Base-by-base conservation (phyloP, 1,284 basidiomycete genomes). In the Ganoderma lucidum region DNA sequence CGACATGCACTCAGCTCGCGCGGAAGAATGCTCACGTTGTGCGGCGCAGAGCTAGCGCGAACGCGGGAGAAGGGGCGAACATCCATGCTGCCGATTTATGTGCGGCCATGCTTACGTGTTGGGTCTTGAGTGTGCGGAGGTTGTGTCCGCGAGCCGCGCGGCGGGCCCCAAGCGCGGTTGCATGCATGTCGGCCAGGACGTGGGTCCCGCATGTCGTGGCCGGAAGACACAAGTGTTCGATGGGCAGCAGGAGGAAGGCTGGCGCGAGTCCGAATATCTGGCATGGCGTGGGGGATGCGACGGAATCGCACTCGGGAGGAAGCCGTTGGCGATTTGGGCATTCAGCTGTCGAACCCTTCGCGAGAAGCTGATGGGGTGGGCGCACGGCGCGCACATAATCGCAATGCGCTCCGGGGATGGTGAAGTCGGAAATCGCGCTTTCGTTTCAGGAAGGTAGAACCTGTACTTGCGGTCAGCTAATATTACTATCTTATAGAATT, bases 241-340 rank as follows among this genome's bases (percentile, higher is more conserved):
- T 56, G 53, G 32, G 15, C 30, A 32, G 53, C 30, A 35, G 53
- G 32, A 55, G 15, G 30, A 35, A 56, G 48, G 14, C 12, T 28
- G 51, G 28, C 30, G 53, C 30, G 53, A 56, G 30, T 2, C 23
- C 53, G 5, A 9, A 32, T 17, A 32, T 32, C 53, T 56, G 53
- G 53, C 53, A 56, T 35, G 30, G 53, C 53, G 53, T 35, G 30
- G 53, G 15, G 30, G 53, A 56, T 56, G 53, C 53, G 53, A 56
- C 53, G 53, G 53, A 56, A 56, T 56, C 53, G 53, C 53, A 56
- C 53, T 56, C 53, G 53, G 53, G 30, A 56, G 3, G 53, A 56
- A 56, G 53, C 53, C 30, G 53, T 56, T 17, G 53, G 14, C 14
- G 17, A 30, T 17, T 32, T 32, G 30, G 53, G 53, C 53, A 56